Evolutionary conservation across 176 grass and related monocot genomes (phyloP).

Genomic region (Triticum timopheevii): DNA sequence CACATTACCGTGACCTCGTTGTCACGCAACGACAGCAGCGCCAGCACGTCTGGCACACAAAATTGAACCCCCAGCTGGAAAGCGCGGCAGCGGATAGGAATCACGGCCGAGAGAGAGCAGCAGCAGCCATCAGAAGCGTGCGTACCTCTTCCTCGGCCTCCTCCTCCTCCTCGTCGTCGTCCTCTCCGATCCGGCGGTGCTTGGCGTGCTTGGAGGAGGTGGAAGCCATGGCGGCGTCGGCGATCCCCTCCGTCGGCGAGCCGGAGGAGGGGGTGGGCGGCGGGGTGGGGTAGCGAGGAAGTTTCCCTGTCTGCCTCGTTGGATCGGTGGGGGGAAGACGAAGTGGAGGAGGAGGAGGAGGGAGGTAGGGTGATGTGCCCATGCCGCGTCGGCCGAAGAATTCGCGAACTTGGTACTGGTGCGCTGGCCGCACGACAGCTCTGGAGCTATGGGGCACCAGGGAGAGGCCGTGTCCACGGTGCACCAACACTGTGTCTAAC

Average conservation of each 20-base stretch:
- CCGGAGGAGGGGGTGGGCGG: neutral
- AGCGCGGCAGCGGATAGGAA: neutral
- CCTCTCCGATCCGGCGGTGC: slow-evolving; percentile 57
- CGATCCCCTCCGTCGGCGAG: neutral
- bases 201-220: slow-evolving; percentile 59
- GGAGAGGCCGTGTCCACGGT: neutral
- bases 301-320: neutral
- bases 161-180: slow-evolving; percentile 37
- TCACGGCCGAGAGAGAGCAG: neutral
- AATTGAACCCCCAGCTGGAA: neutral
- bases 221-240: slow-evolving; percentile 39
- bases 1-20: neutral
- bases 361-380: slow-evolving; percentile 22
- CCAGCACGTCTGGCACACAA: neutral
- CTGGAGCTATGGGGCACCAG: neutral
- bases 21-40: neutral
- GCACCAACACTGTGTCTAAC: neutral
- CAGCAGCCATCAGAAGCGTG: neutral
- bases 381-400: slow-evolving; percentile 43
- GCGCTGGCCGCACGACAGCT: neutral
- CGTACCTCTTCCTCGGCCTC: slow-evolving; percentile 61
- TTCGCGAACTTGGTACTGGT: slow-evolving; percentile 14
- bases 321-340: slow-evolving; percentile 48
- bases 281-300: neutral
- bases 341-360: neutral